A percentile compares a stretch with the other conserved stretches of the same genome.
phyloP scores from a whole-genome alignment of 257 asterid species.

The Capsicum pubescens region DNA sequence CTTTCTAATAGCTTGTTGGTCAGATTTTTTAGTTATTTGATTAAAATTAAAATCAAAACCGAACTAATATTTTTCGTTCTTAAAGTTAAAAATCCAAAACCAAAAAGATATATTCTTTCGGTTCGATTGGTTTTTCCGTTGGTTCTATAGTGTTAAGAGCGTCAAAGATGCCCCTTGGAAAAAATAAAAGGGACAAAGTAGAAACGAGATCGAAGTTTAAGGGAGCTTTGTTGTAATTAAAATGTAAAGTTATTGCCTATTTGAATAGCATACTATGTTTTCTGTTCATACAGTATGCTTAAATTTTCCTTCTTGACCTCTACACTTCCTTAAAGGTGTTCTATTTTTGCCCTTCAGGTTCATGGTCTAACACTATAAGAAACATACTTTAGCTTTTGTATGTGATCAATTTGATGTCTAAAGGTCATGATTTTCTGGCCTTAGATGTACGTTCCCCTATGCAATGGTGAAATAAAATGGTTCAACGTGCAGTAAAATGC shows the following conservation, averaged over 20 bases:
- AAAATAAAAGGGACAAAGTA: neutral
- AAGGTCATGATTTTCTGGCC: slow-evolving; percentile 31
- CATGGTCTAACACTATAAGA: neutral
- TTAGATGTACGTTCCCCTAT: slow-evolving; percentile 37
- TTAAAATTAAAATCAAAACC: no score
- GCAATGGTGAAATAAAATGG: slow-evolving; percentile 58
- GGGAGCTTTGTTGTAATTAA: neutral
- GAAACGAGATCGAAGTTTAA: neutral
- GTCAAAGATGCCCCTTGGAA: neutral
- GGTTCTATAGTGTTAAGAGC: neutral
- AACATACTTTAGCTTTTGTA: slow-evolving; percentile 16
- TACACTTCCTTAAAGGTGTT: neutral
- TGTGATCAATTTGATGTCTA: slow-evolving; percentile 21
- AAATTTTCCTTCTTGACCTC: slow-evolving; percentile 8
- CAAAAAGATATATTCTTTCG: no score
- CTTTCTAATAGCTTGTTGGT: no score
- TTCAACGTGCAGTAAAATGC: slow-evolving; percentile 52
- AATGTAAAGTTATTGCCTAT: slow-evolving; percentile 15
- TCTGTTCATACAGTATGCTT: neutral
- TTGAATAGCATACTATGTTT: slow-evolving; percentile 21
- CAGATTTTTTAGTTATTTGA: no score
- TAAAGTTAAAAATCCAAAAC: no score
- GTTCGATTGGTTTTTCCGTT: slow-evolving; percentile 9
- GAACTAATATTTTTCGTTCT: no score
- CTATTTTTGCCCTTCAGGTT: slow-evolving; percentile 9